Conservation (phyloP, 1,139 yeast species). For the Blastobotrys serpentis region DNA sequence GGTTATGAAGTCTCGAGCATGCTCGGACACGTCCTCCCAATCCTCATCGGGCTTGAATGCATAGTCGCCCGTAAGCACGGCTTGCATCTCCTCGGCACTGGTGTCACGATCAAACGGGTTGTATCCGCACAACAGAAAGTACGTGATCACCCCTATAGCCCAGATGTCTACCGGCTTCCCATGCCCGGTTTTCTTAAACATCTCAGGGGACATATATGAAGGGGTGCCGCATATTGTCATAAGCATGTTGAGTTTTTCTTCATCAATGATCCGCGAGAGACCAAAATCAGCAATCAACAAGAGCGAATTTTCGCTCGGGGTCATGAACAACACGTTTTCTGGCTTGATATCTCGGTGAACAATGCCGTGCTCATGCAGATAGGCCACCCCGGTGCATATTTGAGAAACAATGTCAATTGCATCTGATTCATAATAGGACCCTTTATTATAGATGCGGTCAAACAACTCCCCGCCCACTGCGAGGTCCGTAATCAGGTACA, state of each 20-base stretch:
- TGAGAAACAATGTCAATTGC: constrained; percentile 53
- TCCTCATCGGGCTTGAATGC: constrained; percentile 60
- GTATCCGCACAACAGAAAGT: constrained; percentile 71
- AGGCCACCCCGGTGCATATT: constrained; percentile 52
- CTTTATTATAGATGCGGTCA: constrained; percentile 54
- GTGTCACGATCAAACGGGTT: constrained; percentile 80
- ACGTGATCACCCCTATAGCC: constrained; percentile 74
- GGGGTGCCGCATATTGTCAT: constrained; percentile 62
- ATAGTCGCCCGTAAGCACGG: constrained; percentile 57
- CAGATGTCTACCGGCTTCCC: constrained; percentile 66
- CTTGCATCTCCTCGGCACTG: constrained; percentile 65
- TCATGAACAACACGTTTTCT: constrained; percentile 70
- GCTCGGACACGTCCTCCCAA: constrained; percentile 54
- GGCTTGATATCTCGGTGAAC: constrained; percentile 95
- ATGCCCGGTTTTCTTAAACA: constrained; percentile 54
- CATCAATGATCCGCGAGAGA: constrained; percentile 50
- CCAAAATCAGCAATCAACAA: constrained; percentile 75
- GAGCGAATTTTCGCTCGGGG: constrained; percentile 46
- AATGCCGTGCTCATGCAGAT: constrained; percentile 73
- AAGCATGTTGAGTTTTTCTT: constrained; percentile 50
- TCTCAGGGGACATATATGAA: constrained; percentile 76
- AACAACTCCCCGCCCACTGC: constrained; percentile 73
- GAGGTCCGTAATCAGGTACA: constrained; percentile 64
- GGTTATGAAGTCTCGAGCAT: constrained; percentile 60
- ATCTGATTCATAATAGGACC: constrained; percentile 50